phyloP scores from a whole-genome alignment of 805 yeast species.

The Metschnikowia noctiluminum region DNA sequence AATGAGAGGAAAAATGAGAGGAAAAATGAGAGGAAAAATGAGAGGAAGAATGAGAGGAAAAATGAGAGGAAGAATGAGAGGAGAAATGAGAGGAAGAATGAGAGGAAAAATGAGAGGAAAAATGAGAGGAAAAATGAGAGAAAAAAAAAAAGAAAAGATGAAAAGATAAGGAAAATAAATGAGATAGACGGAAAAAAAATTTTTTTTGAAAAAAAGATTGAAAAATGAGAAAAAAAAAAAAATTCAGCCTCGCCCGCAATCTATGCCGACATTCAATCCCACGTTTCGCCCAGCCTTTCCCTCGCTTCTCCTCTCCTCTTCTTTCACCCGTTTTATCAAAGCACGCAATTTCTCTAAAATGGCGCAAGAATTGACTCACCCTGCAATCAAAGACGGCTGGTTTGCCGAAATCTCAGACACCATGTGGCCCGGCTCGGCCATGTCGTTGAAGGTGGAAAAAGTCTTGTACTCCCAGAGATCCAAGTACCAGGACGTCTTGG shows the following conservation, averaged over 20 bases:
- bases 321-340: background rate
- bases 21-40: no score
- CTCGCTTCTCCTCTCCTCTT: background rate
- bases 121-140: no score
- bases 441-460: constrained; percentile 85
- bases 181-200: no score
- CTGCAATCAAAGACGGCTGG: constrained; percentile 83
- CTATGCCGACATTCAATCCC: background rate
- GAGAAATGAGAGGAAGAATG: no score
- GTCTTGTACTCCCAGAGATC: constrained; percentile 82
- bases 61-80: no score
- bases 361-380: constrained; percentile 46
- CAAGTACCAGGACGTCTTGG: constrained; percentile 88
- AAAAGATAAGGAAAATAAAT: no score
- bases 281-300: background rate
- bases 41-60: no score
- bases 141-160: no score
- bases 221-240: no score
- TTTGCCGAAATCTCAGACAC: constrained; percentile 92
- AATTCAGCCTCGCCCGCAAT: background rate
- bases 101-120: no score
- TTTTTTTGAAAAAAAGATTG: background rate
- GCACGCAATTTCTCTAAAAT: background rate
- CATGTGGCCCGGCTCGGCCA: constrained; percentile 99
- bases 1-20: no score